Evolutionary conservation across 78 protist genomes (phyloP), one percentile per base, ranked within the genome.

Genomic region (Carpediemonas membranifera): DNA sequence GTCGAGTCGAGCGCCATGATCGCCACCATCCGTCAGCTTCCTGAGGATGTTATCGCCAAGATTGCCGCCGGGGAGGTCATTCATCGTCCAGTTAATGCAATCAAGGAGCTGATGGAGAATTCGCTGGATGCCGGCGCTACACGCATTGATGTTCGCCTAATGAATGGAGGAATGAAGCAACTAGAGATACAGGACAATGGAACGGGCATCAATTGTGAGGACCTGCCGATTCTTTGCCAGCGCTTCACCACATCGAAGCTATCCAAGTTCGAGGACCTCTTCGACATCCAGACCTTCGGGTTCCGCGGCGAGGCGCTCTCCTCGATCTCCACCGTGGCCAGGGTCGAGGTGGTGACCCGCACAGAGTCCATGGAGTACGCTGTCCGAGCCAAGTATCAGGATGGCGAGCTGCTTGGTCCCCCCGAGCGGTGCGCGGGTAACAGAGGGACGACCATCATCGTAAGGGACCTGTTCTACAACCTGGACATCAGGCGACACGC

Each of bases 301-400:
- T 87, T 83, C 64, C 64, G 96, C 15, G 98, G 98, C 9, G 98
- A 93, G 55, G 99, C 99, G 13, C 82, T 95, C n/a, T 95, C 98
- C 2, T 66, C 86, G 47, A 86, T 95, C 27, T 73, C 90, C 1
- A 90, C 85, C 55, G 87, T 89, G 3, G 88, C 95, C 1, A 92
- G 84, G 44, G 62, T 95, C 31, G 59, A 80, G 34, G 82, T 95
- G 47, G 65, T 81, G n/a, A 68, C 96, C 2, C 76, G 47, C 78
- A 85, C 92, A 0, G 55, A 16, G 1, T 87, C 51, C 5, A 25
- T 78, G n/a, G 30, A 35, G n/a, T 41, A 55, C 16, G 77, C 69
- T 1, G 63, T 44, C 11, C 19, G 44, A 62, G 2, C 28, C 54
- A 7, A 3, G n/a, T 18, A 13, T 11, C 7, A 7, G 5, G n/a